Percentiles rank a stretch among this genome's conserved stretches.
Evolutionary conservation across 176 grass and related monocot species (phyloP).

Genomic region (Microstegium vimineum): DNA sequence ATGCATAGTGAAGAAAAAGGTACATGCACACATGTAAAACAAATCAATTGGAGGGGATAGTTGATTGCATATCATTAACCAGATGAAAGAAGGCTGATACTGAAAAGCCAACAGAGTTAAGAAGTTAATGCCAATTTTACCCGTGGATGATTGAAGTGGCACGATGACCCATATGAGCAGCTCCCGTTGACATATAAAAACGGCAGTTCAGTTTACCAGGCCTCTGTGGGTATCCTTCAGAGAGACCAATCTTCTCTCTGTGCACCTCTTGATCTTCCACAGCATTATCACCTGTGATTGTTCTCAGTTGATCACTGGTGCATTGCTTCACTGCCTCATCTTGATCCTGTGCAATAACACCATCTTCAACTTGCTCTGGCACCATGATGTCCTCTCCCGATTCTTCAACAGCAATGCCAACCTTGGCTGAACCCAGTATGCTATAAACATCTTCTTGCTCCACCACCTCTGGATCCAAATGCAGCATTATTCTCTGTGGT

Average conservation of each 20-base stretch:
- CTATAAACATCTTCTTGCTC: neutral
- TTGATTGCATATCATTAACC: neutral
- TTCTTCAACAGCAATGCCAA: neutral
- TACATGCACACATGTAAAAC: neutral
- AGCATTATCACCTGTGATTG: neutral
- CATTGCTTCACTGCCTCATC: slow-evolving; percentile 7
- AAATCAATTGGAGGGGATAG: neutral
- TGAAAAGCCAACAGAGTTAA: neutral
- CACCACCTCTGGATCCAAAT: neutral
- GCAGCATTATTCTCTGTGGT: neutral
- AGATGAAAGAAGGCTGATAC: neutral
- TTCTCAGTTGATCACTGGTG: slow-evolving; percentile 5
- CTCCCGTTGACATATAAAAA: slow-evolving; percentile 44
- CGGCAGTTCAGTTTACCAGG: slow-evolving; percentile 43
- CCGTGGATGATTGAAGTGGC: slow-evolving; percentile 47
- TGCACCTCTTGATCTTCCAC: slow-evolving; percentile 6
- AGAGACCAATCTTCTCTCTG: slow-evolving; percentile 30
- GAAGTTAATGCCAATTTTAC: slow-evolving; percentile 7
- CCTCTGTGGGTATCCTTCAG: slow-evolving; percentile 43
- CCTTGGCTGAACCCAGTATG: neutral
- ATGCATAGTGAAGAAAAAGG: neutral
- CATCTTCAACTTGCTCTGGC: slow-evolving; percentile 10
- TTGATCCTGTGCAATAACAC: neutral
- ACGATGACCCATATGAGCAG: slow-evolving; percentile 39
- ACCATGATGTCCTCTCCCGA: neutral